phyloP scores from a whole-genome alignment of 1,284 basidiomycete genomes.

The Malassezia arunalokei region DNA sequence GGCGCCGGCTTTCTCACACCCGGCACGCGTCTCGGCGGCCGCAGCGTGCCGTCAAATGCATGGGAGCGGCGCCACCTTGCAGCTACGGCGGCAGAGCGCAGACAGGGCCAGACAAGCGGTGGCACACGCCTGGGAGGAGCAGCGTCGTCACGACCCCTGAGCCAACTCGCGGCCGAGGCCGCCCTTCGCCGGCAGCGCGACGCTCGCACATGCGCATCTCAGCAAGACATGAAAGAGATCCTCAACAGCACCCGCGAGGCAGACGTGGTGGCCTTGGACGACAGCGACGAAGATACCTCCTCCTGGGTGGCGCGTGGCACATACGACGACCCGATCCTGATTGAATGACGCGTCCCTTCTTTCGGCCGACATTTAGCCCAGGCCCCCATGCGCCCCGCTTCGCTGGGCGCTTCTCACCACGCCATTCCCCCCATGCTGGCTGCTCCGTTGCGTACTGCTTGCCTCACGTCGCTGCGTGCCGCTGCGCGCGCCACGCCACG shows the following conservation, averaged over 20 bases:
- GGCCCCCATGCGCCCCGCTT: not conserved
- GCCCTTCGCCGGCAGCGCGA: conserved; percentile 5
- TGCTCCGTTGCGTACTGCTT: conserved; percentile 4
- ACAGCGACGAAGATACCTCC: conserved; percentile 8
- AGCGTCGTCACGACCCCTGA: not conserved
- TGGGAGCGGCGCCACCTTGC: not conserved
- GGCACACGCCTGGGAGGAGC: not conserved
- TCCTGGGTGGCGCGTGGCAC: not conserved
- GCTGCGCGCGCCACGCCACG: not conserved
- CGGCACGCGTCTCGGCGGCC: conserved; percentile 15
- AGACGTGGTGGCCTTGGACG: not conserved
- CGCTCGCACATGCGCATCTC: conserved; percentile 8
- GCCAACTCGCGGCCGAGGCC: conserved; percentile 12
- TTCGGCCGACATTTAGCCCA: not conserved
- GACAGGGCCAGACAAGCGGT: not conserved
- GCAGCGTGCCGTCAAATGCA: not conserved
- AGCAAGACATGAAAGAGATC: not conserved
- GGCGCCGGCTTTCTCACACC: conserved; percentile 20
- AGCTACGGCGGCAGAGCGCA: not conserved
- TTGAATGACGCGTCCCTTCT: not conserved
- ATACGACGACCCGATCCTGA: not conserved
- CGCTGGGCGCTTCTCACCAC: not conserved
- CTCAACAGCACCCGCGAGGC: not conserved
- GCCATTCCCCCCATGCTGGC: conserved; percentile 5
- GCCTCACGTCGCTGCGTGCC: conserved; percentile 5